These are phyloP conservation scores for Dryas alaskensis DNA, from an alignment of 306 rosid species.

Conservation along the genomic window DNA sequence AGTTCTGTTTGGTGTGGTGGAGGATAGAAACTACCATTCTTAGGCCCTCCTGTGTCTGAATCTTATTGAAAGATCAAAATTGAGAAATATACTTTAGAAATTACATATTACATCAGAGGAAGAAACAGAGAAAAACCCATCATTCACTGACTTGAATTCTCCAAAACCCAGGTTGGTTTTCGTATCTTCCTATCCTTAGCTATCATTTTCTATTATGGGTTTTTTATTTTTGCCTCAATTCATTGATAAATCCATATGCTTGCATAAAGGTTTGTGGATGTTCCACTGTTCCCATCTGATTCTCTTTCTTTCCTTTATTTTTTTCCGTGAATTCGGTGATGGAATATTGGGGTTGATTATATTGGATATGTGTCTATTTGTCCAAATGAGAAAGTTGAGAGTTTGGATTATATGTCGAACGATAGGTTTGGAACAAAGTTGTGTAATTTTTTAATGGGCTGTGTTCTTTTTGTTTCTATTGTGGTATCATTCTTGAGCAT, in stretches of 20 bases:
- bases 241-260: neutral
- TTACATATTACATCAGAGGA: neutral
- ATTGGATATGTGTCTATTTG: neutral
- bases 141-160: neutral
- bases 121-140: slow-evolving; percentile 19
- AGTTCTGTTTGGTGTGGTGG: slow-evolving; percentile 13
- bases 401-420: slow-evolving; percentile 4
- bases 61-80: neutral
- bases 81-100: neutral
- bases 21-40: slow-evolving; percentile 10
- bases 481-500: slow-evolving; percentile 13
- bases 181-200: neutral
- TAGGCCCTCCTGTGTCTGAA: slow-evolving; percentile 3
- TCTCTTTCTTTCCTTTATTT: neutral
- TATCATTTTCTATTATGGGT: neutral
- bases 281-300: neutral
- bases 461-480: slow-evolving; percentile 12
- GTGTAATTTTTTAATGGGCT: neutral
- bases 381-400: neutral
- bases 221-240: neutral
- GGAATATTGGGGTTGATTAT: neutral
- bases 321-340: neutral
- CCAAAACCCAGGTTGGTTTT: slow-evolving; percentile 31
- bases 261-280: neutral
- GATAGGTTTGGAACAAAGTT: neutral